Base-by-base conservation (phyloP, 2,329 filamentous ascomycete genomes). In the Fusarium concolor region DNA sequence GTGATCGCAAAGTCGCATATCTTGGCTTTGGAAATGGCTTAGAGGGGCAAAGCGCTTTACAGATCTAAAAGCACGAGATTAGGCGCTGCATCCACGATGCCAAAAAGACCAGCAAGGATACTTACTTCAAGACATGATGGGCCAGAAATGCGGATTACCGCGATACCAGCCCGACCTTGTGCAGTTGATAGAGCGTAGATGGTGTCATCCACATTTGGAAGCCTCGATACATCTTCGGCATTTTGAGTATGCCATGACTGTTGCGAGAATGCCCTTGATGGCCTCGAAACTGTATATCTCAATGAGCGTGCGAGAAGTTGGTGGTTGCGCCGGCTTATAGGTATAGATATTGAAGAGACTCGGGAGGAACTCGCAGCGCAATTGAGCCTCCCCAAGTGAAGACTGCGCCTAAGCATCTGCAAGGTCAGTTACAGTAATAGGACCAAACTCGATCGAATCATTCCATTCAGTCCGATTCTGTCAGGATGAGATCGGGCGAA, bases 181-280 rank as follows among this genome's bases (percentile, higher is more conserved):
- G 93, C 93, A 1, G 94, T 96, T 0, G 95, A 97, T 1, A 98
- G 82, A 0, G 96, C 96, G 78, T 97, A 98, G 53, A 99, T 97
- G 2, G 95, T 98, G 58, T 87, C 84, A 9, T 73, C 75, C 11
- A 70, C 51, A 5, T 63, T 58, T 3, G 76, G 67, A 11, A 76
- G 64, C 10, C 53, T 52, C 3, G 67, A 52, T 12, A 42, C 15
- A 11, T 41, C 33, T 28, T 47, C 45, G 20, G 56, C 47, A n/a
- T 31, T 50, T 15, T 61, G 45, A 44, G 26, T 22, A 39, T 43
- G 26, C 56, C 58, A 59, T 60, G 56, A 35, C 5, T 61, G 45
- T 14, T 67, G 47, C 17, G 71, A 69, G 37, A 70, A 60, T 17
- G 28, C n/a, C 37, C 62, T 59, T 15, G 28, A 44, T 6, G 11